Percentiles rank a stretch among this genome's conserved stretches.
Evolutionary conservation across 2,329 filamentous ascomycete species (phyloP).

Genomic region (Setomelanomma holmii): DNA sequence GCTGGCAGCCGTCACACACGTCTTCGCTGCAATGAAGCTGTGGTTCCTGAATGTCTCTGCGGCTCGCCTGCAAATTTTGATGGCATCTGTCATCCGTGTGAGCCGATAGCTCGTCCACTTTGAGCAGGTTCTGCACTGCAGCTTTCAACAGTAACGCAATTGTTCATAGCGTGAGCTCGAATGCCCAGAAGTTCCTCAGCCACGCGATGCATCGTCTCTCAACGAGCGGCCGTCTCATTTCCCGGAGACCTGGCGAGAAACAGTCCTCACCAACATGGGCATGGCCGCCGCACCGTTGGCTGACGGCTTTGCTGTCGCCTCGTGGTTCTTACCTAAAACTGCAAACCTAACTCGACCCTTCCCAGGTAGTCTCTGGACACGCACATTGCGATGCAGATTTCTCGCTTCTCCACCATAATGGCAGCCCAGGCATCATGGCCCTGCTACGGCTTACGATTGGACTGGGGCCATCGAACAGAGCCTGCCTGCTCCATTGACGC

Average conservation of each 20-base stretch:
- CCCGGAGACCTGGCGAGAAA: slow-evolving; percentile 5
- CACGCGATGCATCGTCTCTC: slow-evolving; percentile 10
- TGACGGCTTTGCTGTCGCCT: slow-evolving; percentile 5
- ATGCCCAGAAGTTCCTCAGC: slow-evolving; percentile 8
- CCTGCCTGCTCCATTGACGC: slow-evolving; percentile 11
- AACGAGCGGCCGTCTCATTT: slow-evolving; percentile 21
- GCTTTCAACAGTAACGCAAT: slow-evolving; percentile 11
- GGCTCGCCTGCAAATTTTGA: background rate
- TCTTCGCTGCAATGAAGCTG: background rate
- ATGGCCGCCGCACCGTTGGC: slow-evolving; percentile 14
- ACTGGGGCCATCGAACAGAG: slow-evolving; percentile 16
- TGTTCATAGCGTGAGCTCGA: background rate
- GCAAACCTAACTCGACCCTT: slow-evolving; percentile 14
- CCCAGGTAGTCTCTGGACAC: slow-evolving; percentile 18
- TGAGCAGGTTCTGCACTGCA: background rate
- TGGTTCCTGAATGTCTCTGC: background rate
- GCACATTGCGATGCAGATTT: slow-evolving; percentile 11
- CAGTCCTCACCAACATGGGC: slow-evolving; percentile 7
- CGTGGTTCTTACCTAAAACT: slow-evolving; percentile 23
- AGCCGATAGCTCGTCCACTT: slow-evolving; percentile 7
- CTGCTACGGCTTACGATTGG: slow-evolving; percentile 13
- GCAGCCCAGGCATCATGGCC: slow-evolving; percentile 20
- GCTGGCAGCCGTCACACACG: slow-evolving; percentile 3
- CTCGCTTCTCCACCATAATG: slow-evolving; percentile 32
- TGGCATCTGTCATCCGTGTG: background rate